Evolutionary conservation across 2,329 filamentous ascomycete species (phyloP).

Genomic region (Trichoderma sp.): DNA sequence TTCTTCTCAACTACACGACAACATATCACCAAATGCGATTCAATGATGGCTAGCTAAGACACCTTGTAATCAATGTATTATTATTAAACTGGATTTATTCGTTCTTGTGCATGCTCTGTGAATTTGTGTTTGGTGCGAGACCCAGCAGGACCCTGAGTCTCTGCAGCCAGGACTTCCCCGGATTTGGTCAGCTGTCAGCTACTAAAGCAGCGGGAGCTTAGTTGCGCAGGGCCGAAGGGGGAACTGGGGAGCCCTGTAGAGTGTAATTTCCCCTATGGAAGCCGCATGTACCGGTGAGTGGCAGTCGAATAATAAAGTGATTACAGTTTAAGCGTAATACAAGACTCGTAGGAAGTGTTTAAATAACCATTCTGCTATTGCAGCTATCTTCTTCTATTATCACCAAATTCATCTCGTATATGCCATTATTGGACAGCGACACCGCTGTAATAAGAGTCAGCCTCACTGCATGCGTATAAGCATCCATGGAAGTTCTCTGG

Average conservation of each 20-base stretch:
- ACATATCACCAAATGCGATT: neutral
- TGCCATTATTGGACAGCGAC: neutral
- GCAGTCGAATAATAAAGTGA: too few species aligned
- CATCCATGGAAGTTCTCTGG: neutral
- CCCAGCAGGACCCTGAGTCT: neutral
- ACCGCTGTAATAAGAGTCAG: neutral
- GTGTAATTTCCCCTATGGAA: neutral
- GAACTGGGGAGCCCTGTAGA: neutral
- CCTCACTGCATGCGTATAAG: neutral
- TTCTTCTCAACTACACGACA: neutral
- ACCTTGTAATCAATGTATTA: neutral
- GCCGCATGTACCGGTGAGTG: neutral
- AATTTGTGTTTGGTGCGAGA: neutral
- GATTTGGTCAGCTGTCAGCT: neutral
- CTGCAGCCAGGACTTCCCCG: conserved; percentile 8
- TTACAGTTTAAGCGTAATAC: too few species aligned
- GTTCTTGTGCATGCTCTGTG: neutral
- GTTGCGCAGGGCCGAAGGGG: neutral
- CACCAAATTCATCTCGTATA: neutral
- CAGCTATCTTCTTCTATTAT: too few species aligned
- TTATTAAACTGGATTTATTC: neutral
- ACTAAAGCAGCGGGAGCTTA: neutral
- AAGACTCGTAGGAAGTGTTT: too few species aligned
- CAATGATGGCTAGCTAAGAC: neutral
- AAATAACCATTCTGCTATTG: too few species aligned